phyloP scores from a whole-genome alignment of 2,329 filamentous ascomycete genomes.

The Exophiala lecanii-corni region DNA sequence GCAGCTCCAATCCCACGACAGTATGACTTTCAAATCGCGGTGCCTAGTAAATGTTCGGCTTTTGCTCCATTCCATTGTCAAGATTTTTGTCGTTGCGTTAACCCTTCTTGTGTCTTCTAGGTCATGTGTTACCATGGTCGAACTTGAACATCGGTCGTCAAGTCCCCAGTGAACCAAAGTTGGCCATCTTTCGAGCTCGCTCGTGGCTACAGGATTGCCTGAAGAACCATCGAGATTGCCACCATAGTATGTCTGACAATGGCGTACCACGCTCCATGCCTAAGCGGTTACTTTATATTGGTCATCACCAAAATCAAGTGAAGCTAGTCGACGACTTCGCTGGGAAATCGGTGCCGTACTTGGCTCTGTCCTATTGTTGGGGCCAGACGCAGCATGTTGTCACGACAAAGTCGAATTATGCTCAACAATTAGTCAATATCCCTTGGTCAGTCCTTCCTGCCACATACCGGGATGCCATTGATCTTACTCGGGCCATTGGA shows the following conservation, averaged over 20 bases:
- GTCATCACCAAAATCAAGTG: slow-evolving; percentile 1
- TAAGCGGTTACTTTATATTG: slow-evolving; percentile 3
- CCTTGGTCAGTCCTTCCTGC: slow-evolving; percentile 5
- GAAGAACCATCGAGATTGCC: neutral
- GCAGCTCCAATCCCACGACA: slow-evolving; percentile 5
- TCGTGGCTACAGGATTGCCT: slow-evolving; percentile 9
- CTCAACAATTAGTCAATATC: neutral
- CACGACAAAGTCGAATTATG: neutral
- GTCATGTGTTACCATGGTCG: slow-evolving; percentile 6
- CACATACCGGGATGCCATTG: slow-evolving; percentile 28
- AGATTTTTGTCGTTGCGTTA: no score
- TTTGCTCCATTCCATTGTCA: no score
- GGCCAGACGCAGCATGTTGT: slow-evolving; percentile 1
- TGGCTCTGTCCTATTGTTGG: slow-evolving; percentile 15
- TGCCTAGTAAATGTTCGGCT: slow-evolving; percentile 2
- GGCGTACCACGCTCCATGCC: slow-evolving; percentile 1
- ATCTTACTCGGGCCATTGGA: slow-evolving; percentile 22
- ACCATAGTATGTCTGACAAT: neutral
- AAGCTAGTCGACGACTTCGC: slow-evolving; percentile 3
- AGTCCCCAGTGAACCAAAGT: slow-evolving; percentile 7
- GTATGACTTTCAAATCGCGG: slow-evolving; percentile 8
- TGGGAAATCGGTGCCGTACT: neutral
- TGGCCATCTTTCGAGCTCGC: slow-evolving; percentile 3
- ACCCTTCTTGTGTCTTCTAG: neutral
- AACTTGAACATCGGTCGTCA: slow-evolving; percentile 5